A percentile compares a stretch with the other conserved stretches of the same genome.
These are phyloP conservation scores for Lactarius quietus DNA, from an alignment of 768 basidiomycete genomes.

Conservation along the genomic window DNA sequence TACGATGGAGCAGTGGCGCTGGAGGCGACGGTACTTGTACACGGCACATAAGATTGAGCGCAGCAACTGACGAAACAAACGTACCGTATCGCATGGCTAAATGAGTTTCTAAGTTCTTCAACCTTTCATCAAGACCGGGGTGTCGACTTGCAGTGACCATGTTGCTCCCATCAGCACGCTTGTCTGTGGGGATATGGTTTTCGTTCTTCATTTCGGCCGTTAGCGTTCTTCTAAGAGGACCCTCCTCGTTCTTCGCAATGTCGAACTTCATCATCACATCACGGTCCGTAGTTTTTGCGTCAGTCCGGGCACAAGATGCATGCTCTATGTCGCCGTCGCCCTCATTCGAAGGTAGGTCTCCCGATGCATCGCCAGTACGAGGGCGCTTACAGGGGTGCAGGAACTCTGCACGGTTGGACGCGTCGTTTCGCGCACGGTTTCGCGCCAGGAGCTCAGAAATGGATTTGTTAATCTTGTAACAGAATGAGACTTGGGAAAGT, in stretches of 20 bases:
- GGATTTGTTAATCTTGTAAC: constrained; percentile 53
- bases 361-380: constrained; percentile 29
- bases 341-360: not conserved
- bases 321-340: constrained; percentile 31
- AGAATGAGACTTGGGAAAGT: not conserved
- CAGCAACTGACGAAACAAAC: not conserved
- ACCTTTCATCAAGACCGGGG: constrained; percentile 60
- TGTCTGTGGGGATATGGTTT: not conserved
- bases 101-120: constrained; percentile 67
- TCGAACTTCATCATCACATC: constrained; percentile 84
- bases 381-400: constrained; percentile 55
- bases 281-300: constrained; percentile 66
- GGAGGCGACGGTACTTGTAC: constrained; percentile 66
- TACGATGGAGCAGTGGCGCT: constrained; percentile 55
- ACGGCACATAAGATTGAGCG: constrained; percentile 3
- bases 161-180: constrained; percentile 26
- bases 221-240: constrained; percentile 62
- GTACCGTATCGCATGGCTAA: constrained; percentile 71
- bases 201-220: constrained; percentile 30
- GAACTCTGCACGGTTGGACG: constrained; percentile 76
- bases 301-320: constrained; percentile 66
- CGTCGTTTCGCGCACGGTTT: constrained; percentile 68
- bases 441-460: constrained; percentile 69
- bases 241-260: constrained; percentile 80
- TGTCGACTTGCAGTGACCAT: constrained; percentile 43